Evolutionary conservation across 2,329 filamentous ascomycete genomes (phyloP).

Genomic region (Sarocladium kiliense): DNA sequence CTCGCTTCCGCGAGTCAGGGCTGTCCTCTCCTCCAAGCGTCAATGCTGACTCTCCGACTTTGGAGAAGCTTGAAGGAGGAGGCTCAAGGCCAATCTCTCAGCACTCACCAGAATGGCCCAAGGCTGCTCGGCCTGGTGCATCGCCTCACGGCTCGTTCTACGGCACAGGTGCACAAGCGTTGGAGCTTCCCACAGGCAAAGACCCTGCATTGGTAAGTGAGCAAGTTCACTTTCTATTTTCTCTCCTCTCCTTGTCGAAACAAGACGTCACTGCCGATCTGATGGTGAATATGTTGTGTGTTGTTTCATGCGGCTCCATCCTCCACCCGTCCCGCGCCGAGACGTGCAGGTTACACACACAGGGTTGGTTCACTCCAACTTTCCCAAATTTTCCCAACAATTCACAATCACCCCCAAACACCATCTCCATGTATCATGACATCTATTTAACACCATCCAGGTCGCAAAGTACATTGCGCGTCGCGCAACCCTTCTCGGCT

Average conservation of each 20-base stretch:
- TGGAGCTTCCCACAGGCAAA: neutral
- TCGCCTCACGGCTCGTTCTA: slow-evolving; percentile 1
- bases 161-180: neutral
- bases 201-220: slow-evolving; percentile 1
- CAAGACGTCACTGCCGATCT: no score
- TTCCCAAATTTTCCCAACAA: neutral
- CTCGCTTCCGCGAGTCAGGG: neutral
- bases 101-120: neutral
- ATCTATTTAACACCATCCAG: slow-evolving; percentile 18
- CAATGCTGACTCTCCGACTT: neutral
- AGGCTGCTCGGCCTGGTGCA: neutral
- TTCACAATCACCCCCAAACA: neutral
- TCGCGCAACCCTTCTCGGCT: slow-evolving; percentile 20
- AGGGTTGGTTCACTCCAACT: neutral
- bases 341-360: no score
- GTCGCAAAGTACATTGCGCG: slow-evolving; percentile 21
- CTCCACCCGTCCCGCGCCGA: no score
- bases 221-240: neutral
- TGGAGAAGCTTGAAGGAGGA: neutral
- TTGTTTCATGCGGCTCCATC: no score
- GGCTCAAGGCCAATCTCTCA: neutral
- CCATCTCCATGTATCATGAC: slow-evolving; percentile 16
- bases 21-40: neutral
- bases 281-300: no score
- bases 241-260: neutral